These are phyloP conservation scores for Bimuria novae-zelandiae DNA, from an alignment of 2,329 filamentous ascomycete species.

Conservation along the genomic window DNA sequence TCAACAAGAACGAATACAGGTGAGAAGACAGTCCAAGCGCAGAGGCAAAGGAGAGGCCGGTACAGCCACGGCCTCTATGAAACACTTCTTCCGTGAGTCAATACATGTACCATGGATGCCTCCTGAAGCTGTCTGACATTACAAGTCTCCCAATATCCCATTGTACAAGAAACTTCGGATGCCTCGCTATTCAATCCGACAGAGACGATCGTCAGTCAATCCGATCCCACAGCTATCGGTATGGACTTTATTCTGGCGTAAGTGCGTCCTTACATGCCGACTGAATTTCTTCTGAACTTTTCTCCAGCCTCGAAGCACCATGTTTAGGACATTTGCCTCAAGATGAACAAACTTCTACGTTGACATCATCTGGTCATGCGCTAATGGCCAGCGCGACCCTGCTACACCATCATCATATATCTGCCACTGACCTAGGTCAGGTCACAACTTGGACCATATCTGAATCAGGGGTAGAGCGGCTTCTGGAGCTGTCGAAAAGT, in stretches of 20 bases:
- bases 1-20: slow-evolving; percentile 3
- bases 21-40: neutral
- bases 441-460: slow-evolving; percentile 22
- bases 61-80: neutral
- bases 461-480: slow-evolving; percentile 21
- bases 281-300: neutral
- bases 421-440: slow-evolving; percentile 9
- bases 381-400: slow-evolving; percentile 37
- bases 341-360: slow-evolving; percentile 15
- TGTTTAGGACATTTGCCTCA: slow-evolving; percentile 38
- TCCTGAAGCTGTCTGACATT: neutral
- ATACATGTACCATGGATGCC: neutral
- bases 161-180: neutral
- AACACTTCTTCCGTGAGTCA: neutral
- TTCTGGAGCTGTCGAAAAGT: slow-evolving; percentile 23
- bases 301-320: slow-evolving; percentile 38
- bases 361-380: slow-evolving; percentile 34
- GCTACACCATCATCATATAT: slow-evolving; percentile 22
- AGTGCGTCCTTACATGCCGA: neutral
- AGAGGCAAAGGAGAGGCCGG: neutral
- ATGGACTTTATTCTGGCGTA: slow-evolving; percentile 46
- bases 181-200: neutral
- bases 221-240: slow-evolving; percentile 24
- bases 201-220: slow-evolving; percentile 15
- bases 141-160: neutral